Evolutionary conservation across 805 yeast genomes (phyloP), one percentile per base, ranked within the genome.

Genomic region (Pichia californica): DNA sequence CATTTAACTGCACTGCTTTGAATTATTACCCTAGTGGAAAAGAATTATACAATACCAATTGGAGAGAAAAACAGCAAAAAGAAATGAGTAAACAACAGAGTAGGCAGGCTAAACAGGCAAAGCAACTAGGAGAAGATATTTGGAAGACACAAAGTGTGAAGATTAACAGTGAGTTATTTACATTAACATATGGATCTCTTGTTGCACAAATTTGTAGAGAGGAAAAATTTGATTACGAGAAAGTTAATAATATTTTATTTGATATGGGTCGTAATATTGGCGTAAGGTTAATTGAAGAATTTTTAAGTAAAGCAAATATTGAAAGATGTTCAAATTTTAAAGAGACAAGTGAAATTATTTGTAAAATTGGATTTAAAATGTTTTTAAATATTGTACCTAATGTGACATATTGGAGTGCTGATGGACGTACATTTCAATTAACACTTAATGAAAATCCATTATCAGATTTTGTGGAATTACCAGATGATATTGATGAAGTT

Each of bases 241-340:
- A 81, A 55, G 96, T 93, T 45, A 93, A 93, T 58, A 68, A 70
- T 40, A 95, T 91, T 58, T 70, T 93, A 39, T 95, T 82, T 55
- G 76, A 78, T 50, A 91, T 93, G 98, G 99, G 99, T 1, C 87
- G 89, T 62, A 88, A 86, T 59, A 93, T 93, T 32, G 99, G 99
- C 1, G 68, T 88, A 38, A 69, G 99, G 50, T 63, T 93, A 46
- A 86, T 93, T 39, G 99, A 93, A 57, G 99, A 93, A 59, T 88
- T 91, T 56, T 69, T 93, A 32, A 94, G 96, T 26, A 80, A 83
- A 56, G 81, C 96, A 0, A 89, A 87, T n/a, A 71, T 83, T 1
- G 83, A 86, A 31, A 70, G 99, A 47, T 93, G 99, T 61, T 70
- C 71, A 19, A 72, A 77, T 25, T 81, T 93, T 64, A 75, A 76